A percentile compares a stretch with the other conserved stretches of the same genome.
Evolutionary conservation across 331 rosid species (phyloP).

Genomic region (Rosa hybrid): DNA sequence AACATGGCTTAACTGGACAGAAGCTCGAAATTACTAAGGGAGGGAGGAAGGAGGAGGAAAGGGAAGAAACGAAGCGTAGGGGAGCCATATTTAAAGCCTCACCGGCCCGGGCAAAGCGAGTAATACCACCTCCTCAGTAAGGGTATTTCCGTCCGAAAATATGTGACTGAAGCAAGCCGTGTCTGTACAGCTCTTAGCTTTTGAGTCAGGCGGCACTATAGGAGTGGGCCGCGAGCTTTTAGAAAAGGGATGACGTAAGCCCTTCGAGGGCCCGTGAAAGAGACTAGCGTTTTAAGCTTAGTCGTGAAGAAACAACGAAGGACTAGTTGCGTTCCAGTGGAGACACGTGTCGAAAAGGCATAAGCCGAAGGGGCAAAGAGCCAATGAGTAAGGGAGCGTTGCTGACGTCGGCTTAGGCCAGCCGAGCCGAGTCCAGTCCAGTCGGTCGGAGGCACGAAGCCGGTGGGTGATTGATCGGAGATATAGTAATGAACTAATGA

Average conservation of each 20-base stretch:
- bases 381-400: conserved; percentile 35
- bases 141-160: conserved; percentile 38
- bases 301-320: conserved; percentile 48
- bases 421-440: conserved; percentile 13
- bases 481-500: conserved; percentile 6
- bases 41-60: conserved; percentile 63
- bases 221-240: conserved; percentile 32
- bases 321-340: conserved; percentile 11
- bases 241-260: conserved; percentile 32
- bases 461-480: neutral
- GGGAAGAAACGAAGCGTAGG: conserved; percentile 74
- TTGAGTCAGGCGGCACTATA: conserved; percentile 80
- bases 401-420: conserved; percentile 24
- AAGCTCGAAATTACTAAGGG: conserved; percentile 17
- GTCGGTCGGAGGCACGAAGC: conserved; percentile 12
- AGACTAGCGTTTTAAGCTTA: conserved; percentile 47
- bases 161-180: neutral
- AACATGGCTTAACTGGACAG: conserved; percentile 7
- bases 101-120: neutral
- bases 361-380: neutral
- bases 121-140: neutral
- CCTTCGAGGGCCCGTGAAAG: conserved; percentile 40
- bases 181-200: conserved; percentile 40
- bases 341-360: conserved; percentile 13
- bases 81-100: conserved; percentile 44